These are phyloP conservation scores for Scutellaria baicalensis DNA, from an alignment of 257 asterid genomes.

Conservation along the genomic window DNA sequence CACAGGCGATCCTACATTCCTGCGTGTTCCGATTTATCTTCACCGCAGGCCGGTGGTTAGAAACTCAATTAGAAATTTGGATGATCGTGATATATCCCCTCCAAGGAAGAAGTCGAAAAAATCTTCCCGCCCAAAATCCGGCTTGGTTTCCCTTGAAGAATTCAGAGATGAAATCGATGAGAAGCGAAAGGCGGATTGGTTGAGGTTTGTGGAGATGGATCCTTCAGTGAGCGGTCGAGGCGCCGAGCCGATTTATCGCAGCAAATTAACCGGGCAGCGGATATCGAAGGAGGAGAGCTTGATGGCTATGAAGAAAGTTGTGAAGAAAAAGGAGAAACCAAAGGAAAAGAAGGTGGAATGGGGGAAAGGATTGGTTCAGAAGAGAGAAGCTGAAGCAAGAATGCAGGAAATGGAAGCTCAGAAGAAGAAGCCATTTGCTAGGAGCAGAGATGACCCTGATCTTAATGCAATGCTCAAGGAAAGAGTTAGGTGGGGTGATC, in stretches of 20 bases:
- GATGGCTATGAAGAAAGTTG: conserved; percentile 42
- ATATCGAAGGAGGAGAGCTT: conserved; percentile 62
- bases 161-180: not conserved
- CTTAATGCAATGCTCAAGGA: not conserved
- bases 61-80: not conserved
- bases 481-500: not conserved
- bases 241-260: conserved; percentile 23
- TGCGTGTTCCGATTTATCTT: not conserved
- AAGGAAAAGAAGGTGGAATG: conserved; percentile 31
- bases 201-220: conserved; percentile 65
- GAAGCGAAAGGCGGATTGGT: not conserved
- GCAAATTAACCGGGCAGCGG: conserved; percentile 65
- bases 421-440: not conserved
- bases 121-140: not conserved
- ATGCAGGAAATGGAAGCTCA: not conserved
- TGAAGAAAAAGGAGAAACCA: conserved; percentile 57
- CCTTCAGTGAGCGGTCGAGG: conserved; percentile 56
- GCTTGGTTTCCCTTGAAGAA: not conserved
- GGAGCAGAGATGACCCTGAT: not conserved
- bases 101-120: not conserved
- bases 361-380: not conserved
- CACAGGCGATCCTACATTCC: not conserved
- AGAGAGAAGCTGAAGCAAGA: not conserved
- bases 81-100: not conserved
- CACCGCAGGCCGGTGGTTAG: not conserved